A percentile compares a stretch with the other conserved stretches of the same genome.
Evolutionary conservation across 257 asterid genomes (phyloP).

Genomic region (Salvia splendens): DNA sequence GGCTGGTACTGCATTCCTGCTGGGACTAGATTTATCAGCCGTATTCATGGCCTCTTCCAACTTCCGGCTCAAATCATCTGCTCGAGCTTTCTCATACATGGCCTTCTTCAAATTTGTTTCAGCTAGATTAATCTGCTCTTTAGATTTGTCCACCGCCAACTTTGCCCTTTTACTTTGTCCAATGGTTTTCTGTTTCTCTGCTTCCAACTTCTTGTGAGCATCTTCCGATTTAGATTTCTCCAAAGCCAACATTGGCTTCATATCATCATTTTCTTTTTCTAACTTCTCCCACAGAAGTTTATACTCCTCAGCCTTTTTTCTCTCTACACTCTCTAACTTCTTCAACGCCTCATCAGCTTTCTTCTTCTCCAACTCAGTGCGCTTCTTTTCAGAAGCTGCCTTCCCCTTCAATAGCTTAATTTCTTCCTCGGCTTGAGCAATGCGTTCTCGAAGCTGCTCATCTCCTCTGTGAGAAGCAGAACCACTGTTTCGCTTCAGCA

Average conservation of each 20-base stretch:
- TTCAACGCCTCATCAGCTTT: slow-evolving; percentile 45
- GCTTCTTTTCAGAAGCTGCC: slow-evolving; percentile 41
- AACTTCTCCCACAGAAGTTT: slow-evolving; percentile 48
- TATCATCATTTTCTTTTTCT: slow-evolving; percentile 47
- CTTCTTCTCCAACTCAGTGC: slow-evolving; percentile 44
- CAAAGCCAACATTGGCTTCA: slow-evolving; percentile 48
- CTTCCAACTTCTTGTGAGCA: slow-evolving; percentile 52
- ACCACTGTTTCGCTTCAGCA: slow-evolving; percentile 46
- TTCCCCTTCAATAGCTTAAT: slow-evolving; percentile 43
- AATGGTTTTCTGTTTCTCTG: slow-evolving; percentile 52
- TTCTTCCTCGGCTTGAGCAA: slow-evolving; percentile 52
- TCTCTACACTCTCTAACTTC: slow-evolving; percentile 35
- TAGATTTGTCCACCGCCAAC: slow-evolving; percentile 48
- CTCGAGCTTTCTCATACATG: slow-evolving; percentile 58
- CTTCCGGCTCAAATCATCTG: slow-evolving; percentile 53
- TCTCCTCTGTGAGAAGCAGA: slow-evolving; percentile 41
- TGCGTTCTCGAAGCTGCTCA: slow-evolving; percentile 43
- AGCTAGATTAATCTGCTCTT: slow-evolving; percentile 51
- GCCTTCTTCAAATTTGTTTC: slow-evolving; percentile 60
- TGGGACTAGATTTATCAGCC: slow-evolving; percentile 34
- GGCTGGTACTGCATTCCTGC: slow-evolving; percentile 26
- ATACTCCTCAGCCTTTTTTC: slow-evolving; percentile 39
- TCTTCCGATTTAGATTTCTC: slow-evolving; percentile 58
- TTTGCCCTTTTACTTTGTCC: slow-evolving; percentile 68
- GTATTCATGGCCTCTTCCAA: slow-evolving; percentile 53